Percentiles rank a stretch among this genome's conserved stretches.
These are phyloP conservation scores for Calonectria ilicicola DNA, from an alignment of 2,329 filamentous ascomycete species.

Conservation along the genomic window DNA sequence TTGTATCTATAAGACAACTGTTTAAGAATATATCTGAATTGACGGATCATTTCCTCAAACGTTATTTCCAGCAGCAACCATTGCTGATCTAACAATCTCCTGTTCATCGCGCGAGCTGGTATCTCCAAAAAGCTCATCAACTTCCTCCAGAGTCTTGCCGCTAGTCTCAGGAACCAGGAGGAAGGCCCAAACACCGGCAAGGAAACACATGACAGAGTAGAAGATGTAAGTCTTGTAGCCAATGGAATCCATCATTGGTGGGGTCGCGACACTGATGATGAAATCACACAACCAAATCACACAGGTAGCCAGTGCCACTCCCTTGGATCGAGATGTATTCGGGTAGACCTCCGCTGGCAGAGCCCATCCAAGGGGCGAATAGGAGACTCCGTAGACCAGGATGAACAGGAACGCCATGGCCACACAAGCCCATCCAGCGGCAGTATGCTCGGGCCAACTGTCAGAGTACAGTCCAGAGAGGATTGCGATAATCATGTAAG, in stretches of 20 bases:
- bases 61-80: not conserved
- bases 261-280: slow-evolving; percentile 19
- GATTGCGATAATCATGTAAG: slow-evolving; percentile 63
- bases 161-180: not conserved
- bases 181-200: not conserved
- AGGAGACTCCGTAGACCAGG: slow-evolving; percentile 44
- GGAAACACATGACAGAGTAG: not conserved
- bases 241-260: slow-evolving; percentile 42
- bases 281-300: slow-evolving; percentile 53
- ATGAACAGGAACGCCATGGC: slow-evolving; percentile 44
- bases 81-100: not conserved
- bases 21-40: no score
- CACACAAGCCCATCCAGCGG: slow-evolving; percentile 67
- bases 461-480: slow-evolving; percentile 62
- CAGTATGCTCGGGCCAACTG: slow-evolving; percentile 58
- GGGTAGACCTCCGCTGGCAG: slow-evolving; percentile 57
- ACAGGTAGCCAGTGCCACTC: slow-evolving; percentile 51
- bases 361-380: slow-evolving; percentile 55
- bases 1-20: no score
- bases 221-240: slow-evolving; percentile 52
- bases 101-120: not conserved
- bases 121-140: not conserved
- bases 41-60: not conserved
- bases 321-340: slow-evolving; percentile 52
- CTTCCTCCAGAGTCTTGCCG: not conserved